Evolutionary conservation across 164 flowering plant species (phyloP).

Genomic region (Macadamia tetraphylla): DNA sequence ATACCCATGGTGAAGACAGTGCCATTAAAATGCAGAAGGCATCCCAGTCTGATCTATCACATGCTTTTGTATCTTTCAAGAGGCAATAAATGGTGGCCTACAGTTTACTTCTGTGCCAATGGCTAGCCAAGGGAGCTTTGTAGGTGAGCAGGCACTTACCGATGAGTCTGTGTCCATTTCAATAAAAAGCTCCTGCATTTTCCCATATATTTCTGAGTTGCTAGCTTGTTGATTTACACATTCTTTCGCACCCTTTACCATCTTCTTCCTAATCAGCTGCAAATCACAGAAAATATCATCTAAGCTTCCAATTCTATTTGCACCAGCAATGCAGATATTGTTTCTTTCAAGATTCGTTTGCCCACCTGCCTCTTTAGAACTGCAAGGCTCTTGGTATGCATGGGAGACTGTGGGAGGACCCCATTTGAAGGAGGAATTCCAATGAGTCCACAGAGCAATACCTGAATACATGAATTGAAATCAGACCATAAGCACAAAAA

Average conservation of each 20-base stretch:
- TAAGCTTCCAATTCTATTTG: background rate
- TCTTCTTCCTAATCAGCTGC: slow-evolving; percentile 48
- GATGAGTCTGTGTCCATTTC: slow-evolving; percentile 35
- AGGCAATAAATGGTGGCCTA: background rate
- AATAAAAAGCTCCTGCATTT: slow-evolving; percentile 47
- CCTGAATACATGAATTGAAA: slow-evolving; percentile 22
- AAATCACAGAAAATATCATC: background rate
- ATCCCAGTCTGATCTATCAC: background rate
- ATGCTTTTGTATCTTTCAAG: too few species aligned
- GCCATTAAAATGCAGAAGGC: background rate
- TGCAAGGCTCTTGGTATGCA: slow-evolving; percentile 59
- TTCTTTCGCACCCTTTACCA: slow-evolving; percentile 47
- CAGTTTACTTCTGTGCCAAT: too few species aligned
- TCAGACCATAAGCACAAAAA: background rate
- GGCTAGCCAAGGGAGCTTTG: background rate
- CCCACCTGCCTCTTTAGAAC: slow-evolving; percentile 47
- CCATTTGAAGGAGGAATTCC: slow-evolving; percentile 57
- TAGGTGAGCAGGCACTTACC: slow-evolving; percentile 17
- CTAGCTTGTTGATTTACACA: slow-evolving; percentile 34
- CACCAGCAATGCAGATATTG: background rate
- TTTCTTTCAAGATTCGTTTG: background rate
- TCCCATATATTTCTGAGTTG: slow-evolving; percentile 44
- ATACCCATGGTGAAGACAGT: too few species aligned
- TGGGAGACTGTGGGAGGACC: slow-evolving; percentile 58
- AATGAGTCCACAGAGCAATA: slow-evolving; percentile 44